Percentiles rank a stretch among this genome's conserved stretches.
These are phyloP conservation scores for Phaeosphaeriaceae sp. DNA, from an alignment of 2,329 filamentous ascomycete genomes.

Conservation along the genomic window DNA sequence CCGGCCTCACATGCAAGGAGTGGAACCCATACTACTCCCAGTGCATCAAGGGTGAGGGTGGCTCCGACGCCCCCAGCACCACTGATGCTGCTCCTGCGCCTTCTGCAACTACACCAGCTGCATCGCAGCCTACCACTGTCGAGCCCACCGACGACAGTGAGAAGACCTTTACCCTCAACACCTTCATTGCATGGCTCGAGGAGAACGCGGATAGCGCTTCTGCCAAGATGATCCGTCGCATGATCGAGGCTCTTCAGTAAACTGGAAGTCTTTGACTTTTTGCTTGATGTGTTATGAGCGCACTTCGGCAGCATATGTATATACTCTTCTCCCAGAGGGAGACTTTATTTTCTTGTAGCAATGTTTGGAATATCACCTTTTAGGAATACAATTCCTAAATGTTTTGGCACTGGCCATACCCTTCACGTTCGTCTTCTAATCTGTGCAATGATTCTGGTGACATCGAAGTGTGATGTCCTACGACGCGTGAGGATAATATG, in stretches of 20 bases:
- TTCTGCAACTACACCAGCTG: slow-evolving; percentile 8
- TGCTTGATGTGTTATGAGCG: background rate
- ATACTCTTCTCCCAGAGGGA: slow-evolving; percentile 9
- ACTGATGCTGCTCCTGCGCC: slow-evolving; percentile 10
- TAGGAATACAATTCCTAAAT: background rate
- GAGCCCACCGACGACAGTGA: slow-evolving; percentile 10
- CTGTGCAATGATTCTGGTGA: background rate
- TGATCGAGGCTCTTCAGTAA: slow-evolving; percentile 9
- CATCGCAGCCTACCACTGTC: slow-evolving; percentile 9
- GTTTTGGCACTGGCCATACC: background rate
- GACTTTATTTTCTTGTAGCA: slow-evolving; percentile 10
- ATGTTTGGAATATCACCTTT: background rate
- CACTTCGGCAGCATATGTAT: background rate
- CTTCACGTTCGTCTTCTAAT: no score
- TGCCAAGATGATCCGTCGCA: slow-evolving; percentile 8
- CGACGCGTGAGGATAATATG: no score
- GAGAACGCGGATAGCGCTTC: slow-evolving; percentile 20
- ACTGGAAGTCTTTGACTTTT: background rate
- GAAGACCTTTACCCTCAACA: slow-evolving; percentile 28
- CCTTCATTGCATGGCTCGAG: slow-evolving; percentile 32
- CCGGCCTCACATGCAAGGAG: slow-evolving; percentile 49
- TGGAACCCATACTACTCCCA: slow-evolving; percentile 57
- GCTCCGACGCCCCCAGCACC: slow-evolving; percentile 16
- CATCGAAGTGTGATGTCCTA: no score
- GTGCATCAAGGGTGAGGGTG: slow-evolving; percentile 41